phyloP scores from a whole-genome alignment of 2,329 filamentous ascomycete genomes.

The Dactylonectria macrodidyma region DNA sequence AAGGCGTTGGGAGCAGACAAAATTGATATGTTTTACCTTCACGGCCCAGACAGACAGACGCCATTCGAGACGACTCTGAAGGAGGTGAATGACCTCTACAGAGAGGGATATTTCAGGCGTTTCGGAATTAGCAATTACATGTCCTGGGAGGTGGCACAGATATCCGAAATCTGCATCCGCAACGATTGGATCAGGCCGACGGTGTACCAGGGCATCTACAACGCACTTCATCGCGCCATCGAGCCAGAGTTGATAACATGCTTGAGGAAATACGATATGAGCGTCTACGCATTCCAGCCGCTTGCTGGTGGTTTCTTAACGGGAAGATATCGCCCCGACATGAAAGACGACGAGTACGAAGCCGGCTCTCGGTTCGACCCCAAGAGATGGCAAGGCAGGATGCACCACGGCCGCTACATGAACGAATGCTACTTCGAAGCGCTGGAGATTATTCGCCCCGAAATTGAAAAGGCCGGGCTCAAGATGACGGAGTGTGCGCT shows the following conservation, averaged over 20 bases:
- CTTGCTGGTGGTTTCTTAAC: conserved; percentile 79
- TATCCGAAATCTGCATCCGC: conserved; percentile 77
- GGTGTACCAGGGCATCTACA: conserved; percentile 83
- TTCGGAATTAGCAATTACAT: conserved; percentile 82
- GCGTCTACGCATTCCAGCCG: conserved; percentile 80
- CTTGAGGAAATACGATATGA: conserved; percentile 76
- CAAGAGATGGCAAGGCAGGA: conserved; percentile 11
- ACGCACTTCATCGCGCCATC: conserved; percentile 63
- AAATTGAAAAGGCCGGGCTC: conserved; percentile 74
- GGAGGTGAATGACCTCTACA: conserved; percentile 78
- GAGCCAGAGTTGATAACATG: conserved; percentile 77
- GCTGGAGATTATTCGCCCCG: conserved; percentile 73
- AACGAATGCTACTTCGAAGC: conserved; percentile 71
- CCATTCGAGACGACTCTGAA: conserved; percentile 79
- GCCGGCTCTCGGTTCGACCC: conserved; percentile 43
- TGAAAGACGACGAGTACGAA: conserved; percentile 45
- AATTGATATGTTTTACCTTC: conserved; percentile 43
- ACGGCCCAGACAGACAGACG: conserved; percentile 71
- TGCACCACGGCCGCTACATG: conserved; percentile 65
- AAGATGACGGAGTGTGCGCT: conserved; percentile 78
- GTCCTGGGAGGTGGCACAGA: conserved; percentile 83
- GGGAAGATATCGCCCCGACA: conserved; percentile 64
- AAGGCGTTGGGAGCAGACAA: conserved; percentile 13
- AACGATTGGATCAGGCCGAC: conserved; percentile 81
- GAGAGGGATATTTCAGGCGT: conserved; percentile 78